These are phyloP conservation scores for Botryotinia narcissicola DNA, from an alignment of 2,329 filamentous ascomycete genomes.

Conservation along the genomic window DNA sequence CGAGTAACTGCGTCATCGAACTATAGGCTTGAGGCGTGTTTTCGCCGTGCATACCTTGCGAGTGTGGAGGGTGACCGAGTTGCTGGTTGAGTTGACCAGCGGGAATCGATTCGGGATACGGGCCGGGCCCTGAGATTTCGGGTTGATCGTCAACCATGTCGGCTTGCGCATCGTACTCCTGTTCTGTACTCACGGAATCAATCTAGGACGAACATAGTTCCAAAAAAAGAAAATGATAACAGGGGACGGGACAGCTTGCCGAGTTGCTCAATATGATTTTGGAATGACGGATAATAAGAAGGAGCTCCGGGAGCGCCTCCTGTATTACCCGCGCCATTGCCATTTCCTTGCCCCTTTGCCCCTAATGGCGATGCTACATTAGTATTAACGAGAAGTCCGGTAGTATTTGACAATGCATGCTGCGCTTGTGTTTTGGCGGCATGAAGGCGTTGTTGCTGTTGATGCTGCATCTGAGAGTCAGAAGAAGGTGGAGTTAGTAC, in stretches of 20 bases:
- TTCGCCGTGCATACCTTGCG: conserved; percentile 42
- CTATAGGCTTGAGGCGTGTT: conserved; percentile 43
- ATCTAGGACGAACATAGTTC: conserved; percentile 65
- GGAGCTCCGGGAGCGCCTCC: conserved; percentile 44
- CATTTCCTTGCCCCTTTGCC: conserved; percentile 37
- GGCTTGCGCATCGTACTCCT: conserved; percentile 90
- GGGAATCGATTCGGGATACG: conserved; percentile 60
- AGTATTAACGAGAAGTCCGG: conserved; percentile 31
- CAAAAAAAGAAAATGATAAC: conserved; percentile 45
- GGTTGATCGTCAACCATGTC: conserved; percentile 83
- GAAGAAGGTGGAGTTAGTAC: conserved; percentile 60
- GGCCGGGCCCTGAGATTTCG: conserved; percentile 59
- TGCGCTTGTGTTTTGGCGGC: conserved; percentile 30
- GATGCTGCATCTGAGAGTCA: conserved; percentile 53
- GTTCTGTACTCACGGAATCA: conserved; percentile 72
- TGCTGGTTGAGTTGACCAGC: conserved; percentile 25
- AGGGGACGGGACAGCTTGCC: conserved; percentile 70
- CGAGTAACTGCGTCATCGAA: conserved; percentile 50
- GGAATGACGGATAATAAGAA: conserved; percentile 70
- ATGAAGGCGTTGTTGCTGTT: conserved; percentile 42
- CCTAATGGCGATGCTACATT: conserved; percentile 32
- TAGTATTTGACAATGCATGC: conserved; percentile 33
- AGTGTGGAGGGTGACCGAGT: conserved; percentile 42
- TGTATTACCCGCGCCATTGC: conserved; percentile 39
- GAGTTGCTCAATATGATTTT: conserved; percentile 83